Percentiles rank a stretch among this genome's conserved stretches.
Conservation (phyloP, 2,329 filamentous ascomycete genomes). For the Helotiales sp. region DNA sequence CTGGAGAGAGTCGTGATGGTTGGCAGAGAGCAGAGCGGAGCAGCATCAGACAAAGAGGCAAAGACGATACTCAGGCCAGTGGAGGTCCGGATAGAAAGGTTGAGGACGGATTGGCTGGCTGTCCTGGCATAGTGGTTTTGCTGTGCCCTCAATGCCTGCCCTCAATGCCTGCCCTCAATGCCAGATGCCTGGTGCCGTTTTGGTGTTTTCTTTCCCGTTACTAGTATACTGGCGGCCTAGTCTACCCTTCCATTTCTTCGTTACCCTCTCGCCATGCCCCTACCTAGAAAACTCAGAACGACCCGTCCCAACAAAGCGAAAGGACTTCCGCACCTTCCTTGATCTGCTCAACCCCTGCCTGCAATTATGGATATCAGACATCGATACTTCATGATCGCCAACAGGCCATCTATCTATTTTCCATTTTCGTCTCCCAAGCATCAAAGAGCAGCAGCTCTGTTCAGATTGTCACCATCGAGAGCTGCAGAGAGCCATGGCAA, state of each 20-base stretch:
- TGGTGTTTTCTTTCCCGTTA: slow-evolving; percentile 5
- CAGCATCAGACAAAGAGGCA: not conserved
- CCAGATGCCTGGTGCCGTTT: slow-evolving; percentile 2
- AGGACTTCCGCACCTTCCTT: slow-evolving; percentile 1
- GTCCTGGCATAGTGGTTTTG: not conserved
- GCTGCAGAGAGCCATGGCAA: not conserved
- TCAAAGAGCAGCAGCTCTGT: not conserved
- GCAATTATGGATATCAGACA: slow-evolving; percentile 3
- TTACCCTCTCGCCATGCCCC: not conserved
- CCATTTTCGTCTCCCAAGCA: slow-evolving; percentile 2
- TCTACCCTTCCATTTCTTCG: not conserved
- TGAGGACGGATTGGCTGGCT: slow-evolving; percentile 1
- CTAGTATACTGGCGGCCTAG: not conserved
- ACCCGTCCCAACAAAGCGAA: slow-evolving; percentile 10
- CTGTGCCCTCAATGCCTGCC: slow-evolving; percentile 13
- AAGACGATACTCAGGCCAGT: not conserved
- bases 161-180: slow-evolving; percentile 14
- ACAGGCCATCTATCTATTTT: slow-evolving; percentile 7
- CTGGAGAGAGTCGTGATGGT: not conserved
- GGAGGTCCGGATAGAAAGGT: not conserved
- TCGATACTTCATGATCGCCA: slow-evolving; percentile 2
- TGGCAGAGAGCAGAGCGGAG: not conserved
- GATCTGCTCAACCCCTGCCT: not conserved
- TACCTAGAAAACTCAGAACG: not conserved
- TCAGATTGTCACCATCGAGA: not conserved